Conservation (phyloP, 2,329 filamentous ascomycete genomes). For the Anthostomella pinea region DNA sequence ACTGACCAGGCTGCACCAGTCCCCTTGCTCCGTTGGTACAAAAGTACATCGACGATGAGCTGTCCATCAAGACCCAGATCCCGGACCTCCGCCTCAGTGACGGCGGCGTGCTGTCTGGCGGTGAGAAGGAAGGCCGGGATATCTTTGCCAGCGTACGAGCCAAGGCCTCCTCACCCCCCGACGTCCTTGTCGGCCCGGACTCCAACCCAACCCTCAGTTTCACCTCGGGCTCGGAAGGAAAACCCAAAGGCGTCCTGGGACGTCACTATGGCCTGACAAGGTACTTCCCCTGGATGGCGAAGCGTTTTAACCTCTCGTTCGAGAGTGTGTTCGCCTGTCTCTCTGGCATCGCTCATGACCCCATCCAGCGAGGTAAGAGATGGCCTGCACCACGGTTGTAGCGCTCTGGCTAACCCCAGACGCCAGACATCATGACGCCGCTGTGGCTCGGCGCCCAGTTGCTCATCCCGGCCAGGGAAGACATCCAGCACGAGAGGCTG, state of each 20-base stretch:
- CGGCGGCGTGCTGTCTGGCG: slow-evolving; percentile 70
- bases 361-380: slow-evolving; percentile 47
- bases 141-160: slow-evolving; percentile 54
- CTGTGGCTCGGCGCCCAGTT: slow-evolving; percentile 81
- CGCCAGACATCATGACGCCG: slow-evolving; percentile 77
- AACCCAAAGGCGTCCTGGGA: slow-evolving; percentile 83
- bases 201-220: slow-evolving; percentile 73
- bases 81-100: slow-evolving; percentile 70
- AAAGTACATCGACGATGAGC: slow-evolving; percentile 68
- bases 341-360: slow-evolving; percentile 78
- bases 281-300: slow-evolving; percentile 93
- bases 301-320: slow-evolving; percentile 71
- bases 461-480: slow-evolving; percentile 74
- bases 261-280: slow-evolving; percentile 81
- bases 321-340: slow-evolving; percentile 79
- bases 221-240: slow-evolving; percentile 72
- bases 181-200: slow-evolving; percentile 82
- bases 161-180: slow-evolving; percentile 56
- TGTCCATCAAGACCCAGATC: slow-evolving; percentile 70
- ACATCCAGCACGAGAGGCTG: slow-evolving; percentile 82
- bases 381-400: not conserved
- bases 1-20: slow-evolving; percentile 33
- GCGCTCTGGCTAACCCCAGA: not conserved
- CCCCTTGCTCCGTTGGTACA: slow-evolving; percentile 47
- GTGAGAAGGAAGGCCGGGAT: slow-evolving; percentile 62